Evolutionary conservation across 2,329 filamentous ascomycete genomes (phyloP).

Genomic region (Colletotrichum eremochloae): DNA sequence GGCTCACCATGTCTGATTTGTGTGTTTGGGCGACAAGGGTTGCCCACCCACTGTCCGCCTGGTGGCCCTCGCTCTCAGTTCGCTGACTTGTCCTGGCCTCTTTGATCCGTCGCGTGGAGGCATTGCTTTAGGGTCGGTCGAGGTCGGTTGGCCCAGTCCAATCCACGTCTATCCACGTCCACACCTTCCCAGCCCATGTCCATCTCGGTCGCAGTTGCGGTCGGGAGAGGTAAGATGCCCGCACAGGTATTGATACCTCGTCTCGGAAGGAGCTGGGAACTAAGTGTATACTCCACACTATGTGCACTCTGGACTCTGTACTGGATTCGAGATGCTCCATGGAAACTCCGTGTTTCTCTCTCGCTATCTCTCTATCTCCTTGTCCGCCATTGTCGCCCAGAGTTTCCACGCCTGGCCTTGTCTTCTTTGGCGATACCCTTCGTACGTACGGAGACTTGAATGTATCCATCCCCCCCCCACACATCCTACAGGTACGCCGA

Average conservation of each 20-base stretch:
- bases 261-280: not conserved
- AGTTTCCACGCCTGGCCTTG: conserved; percentile 4
- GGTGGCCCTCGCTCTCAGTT: conserved; percentile 30
- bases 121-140: conserved; percentile 29
- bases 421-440: conserved; percentile 7
- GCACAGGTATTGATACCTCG: conserved; percentile 24
- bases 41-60: conserved; percentile 30
- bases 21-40: conserved; percentile 17
- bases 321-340: not conserved
- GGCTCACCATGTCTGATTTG: conserved; percentile 20
- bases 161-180: conserved; percentile 22
- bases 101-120: conserved; percentile 31
- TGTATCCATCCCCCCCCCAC: not conserved
- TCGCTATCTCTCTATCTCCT: not conserved
- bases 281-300: not conserved
- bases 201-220: conserved; percentile 38
- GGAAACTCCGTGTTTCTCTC: not conserved
- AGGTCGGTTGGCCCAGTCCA: conserved; percentile 31
- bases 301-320: not conserved
- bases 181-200: conserved; percentile 10
- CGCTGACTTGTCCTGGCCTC: conserved; percentile 26
- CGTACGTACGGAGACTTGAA: not conserved
- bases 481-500: not conserved
- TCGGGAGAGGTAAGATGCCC: conserved; percentile 30
- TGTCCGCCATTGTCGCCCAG: not conserved